Base-by-base conservation (phyloP, 2,329 filamentous ascomycete species). In the Botrytis paeoniae region DNA sequence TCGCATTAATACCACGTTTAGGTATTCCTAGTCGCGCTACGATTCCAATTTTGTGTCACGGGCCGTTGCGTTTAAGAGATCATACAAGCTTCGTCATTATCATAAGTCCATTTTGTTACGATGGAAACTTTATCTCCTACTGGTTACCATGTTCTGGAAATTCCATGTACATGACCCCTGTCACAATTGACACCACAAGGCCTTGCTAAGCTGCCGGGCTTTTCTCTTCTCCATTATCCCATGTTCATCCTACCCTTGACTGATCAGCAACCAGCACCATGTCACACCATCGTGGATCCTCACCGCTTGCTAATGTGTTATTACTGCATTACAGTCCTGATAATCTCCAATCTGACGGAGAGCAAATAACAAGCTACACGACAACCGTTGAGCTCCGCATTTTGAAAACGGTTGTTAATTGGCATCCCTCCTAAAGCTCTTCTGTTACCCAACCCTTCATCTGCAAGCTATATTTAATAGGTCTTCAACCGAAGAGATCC, bases 381-480 rank as follows among this genome's bases (percentile, higher is more conserved):
- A 71, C 48, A 48, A 71, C 61, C 62, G 70, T 72, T 72, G 70
- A 68, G 70, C 70, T 72, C 62, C 62, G 70, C 62, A 71, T 71
- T 72, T 72, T n/a, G 32, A 57, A 72, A 66, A 68, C 51, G 48
- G 45, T 48, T 45, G 54, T 68, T 60, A 48, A 72, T 61, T 68
- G 37, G 70, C 37, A 60, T 60, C 51, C 37, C 48, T 37, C 66
- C 70, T 59, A 68, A 68, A 35, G 45, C n/a, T 41, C 64, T 57
- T 59, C 39, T 45, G 35, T 37, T 68, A 48, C 48, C 39, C 70
- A 41, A 65, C 54, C 54, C 54, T 71, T 39, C 29, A 48, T 68
- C 39, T 59, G 59, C n/a, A 25, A 68, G 37, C 59, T 51, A 29
- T 60, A 68, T 60, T 60, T 68, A 60, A 63, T 32, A 32, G 43